Conservation (phyloP, 192 early-diverging fungal genomes). For the Backusella sp. region DNA sequence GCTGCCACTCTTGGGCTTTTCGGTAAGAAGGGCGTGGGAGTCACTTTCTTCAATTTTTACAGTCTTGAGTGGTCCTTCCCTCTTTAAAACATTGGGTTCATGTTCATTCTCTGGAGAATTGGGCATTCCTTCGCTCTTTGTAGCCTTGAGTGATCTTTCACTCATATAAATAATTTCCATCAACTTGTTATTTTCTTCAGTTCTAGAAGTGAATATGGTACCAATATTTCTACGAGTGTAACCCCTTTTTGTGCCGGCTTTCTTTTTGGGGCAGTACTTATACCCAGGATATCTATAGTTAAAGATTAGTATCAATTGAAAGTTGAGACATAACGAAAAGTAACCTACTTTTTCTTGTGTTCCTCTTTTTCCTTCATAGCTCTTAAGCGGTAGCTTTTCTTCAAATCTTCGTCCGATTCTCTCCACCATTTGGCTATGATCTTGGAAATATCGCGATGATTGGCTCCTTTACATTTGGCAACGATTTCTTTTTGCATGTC, state of each 20-base stretch:
- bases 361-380: conserved; percentile 47
- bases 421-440: conserved; percentile 62
- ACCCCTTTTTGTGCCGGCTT: background rate
- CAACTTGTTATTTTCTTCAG: background rate
- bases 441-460: conserved; percentile 60
- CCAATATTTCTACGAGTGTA: background rate
- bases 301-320: background rate
- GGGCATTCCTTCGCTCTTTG: background rate
- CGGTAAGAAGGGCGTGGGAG: background rate
- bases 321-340: too few species aligned
- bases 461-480: conserved; percentile 42
- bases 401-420: conserved; percentile 47
- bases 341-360: conserved; percentile 38
- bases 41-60: too few species aligned
- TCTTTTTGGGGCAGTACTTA: conserved; percentile 19
- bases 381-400: conserved; percentile 48
- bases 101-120: too few species aligned
- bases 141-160: background rate
- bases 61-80: background rate
- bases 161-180: background rate
- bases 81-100: background rate
- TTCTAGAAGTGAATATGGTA: background rate
- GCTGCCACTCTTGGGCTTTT: too few species aligned
- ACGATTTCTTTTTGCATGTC: conserved; percentile 57
- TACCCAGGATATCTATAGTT: conserved; percentile 23